Evolutionary conservation across 2,329 filamentous ascomycete genomes (phyloP).

Genomic region (Hypoxylon sp.): DNA sequence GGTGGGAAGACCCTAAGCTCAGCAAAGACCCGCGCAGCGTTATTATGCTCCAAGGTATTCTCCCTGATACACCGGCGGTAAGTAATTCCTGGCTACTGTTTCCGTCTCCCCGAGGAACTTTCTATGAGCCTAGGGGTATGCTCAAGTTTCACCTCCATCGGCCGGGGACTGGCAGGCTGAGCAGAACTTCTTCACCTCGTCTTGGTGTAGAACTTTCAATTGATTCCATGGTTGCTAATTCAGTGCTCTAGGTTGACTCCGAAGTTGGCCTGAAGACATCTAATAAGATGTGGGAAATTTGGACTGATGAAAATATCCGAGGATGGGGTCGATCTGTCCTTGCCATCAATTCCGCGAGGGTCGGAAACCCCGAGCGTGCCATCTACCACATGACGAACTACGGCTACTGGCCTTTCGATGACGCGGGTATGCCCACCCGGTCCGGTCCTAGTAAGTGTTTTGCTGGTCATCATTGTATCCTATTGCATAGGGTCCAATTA

Average conservation of each 20-base stretch:
- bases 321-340: conserved; percentile 65
- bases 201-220: background rate
- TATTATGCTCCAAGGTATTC: conserved; percentile 61
- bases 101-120: background rate
- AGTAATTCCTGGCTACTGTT: background rate
- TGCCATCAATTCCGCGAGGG: conserved; percentile 61
- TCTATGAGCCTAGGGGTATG: background rate
- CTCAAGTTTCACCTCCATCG: background rate
- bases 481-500: conserved; percentile 17
- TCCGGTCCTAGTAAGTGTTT: conserved; percentile 36
- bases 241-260: conserved; percentile 47
- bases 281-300: conserved; percentile 57
- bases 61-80: conserved; percentile 58
- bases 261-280: conserved; percentile 57
- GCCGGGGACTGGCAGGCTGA: no score
- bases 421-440: conserved; percentile 50
- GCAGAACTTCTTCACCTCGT: background rate
- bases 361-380: conserved; percentile 60
- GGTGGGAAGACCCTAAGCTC: conserved; percentile 58
- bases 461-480: background rate
- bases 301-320: conserved; percentile 60
- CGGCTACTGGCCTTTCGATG: conserved; percentile 59
- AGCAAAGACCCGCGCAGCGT: conserved; percentile 62
- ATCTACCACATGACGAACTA: conserved; percentile 60
- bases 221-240: background rate